Base-by-base conservation (phyloP, 2,329 filamentous ascomycete species). In the Colletotrichum kahawae region DNA sequence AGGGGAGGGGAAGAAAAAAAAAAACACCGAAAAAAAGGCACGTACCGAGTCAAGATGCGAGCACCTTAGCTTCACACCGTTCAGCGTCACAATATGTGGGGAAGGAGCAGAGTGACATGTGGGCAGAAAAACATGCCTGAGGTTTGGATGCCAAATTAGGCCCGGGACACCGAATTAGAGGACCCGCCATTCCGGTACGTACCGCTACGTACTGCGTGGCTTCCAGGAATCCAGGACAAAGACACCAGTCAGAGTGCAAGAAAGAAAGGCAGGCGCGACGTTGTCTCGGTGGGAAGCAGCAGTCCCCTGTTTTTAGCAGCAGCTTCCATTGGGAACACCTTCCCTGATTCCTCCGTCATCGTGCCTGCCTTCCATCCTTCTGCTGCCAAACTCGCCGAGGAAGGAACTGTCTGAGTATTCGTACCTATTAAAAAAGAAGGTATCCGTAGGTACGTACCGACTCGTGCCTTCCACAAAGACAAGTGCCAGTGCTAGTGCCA, bases 301-400 rank as follows among this genome's bases (percentile, higher is more conserved):
- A 72, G 68, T n/a, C n/a, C 62, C 63, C 69, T 75, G 68, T 66
- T 65, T 54, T 48, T 48, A n/a, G 38, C 38, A n/a, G 38, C 38
- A 48, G 38, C n/a, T 51, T 51, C 43, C 2, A 51, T 57, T 57
- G 43, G n/a, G 43, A 48, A 21, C 43, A 27, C 62, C 63, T 56
- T 63, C 56, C 63, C n/a, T 63, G 68, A 16, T 43, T 56, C 56
- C 68, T 51, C 56, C 67, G 21, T 59, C 71, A 33, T 38, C 43
- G 56, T 27, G 38, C 29, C 31, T 60, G 24, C 31, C 56, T 36
- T 34, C 65, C 64, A 24, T 36, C 36, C 57, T 59, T 38, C 51
- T 21, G 27, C 36, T 51, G 29, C 54, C 54, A 33, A 33, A 18
- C 57, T 34, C 29, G 43, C 43, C 43, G 43, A 48, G 43, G 43